Base-by-base conservation (phyloP, 768 basidiomycete genomes). In the Boletus patriciae region DNA sequence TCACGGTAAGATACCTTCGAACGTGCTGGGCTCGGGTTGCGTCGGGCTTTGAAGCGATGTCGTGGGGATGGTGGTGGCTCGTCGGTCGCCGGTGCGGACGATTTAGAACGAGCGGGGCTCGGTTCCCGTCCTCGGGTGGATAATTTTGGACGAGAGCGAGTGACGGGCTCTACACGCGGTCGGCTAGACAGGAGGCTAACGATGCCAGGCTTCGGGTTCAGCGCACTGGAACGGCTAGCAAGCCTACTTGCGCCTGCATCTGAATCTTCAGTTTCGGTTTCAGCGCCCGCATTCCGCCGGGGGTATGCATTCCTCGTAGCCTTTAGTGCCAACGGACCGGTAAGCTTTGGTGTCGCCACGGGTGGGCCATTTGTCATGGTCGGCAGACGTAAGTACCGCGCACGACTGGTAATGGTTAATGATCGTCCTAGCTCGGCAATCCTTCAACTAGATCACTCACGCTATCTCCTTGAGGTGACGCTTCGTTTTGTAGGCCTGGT, bases 391-490 rank as follows among this genome's bases (percentile, higher is more conserved):
- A 93, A 80, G 73, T 90, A 88, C 64, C 90, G 82, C 40, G 92
- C 91, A 25, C 91, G 90, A 56, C 91, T 93, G 36, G 40, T 48
- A 46, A 63, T 19, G 49, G 57, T 66, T 64, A 59, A 67, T 71
- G 65, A 69, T 65, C 62, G 61, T 66, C 54, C 45, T 18, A 47
- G 58, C 62, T 38, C 42, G 55, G 45, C 46, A 54, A 56, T 50
- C 21, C 33, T 40, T 46, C 60, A 55, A 52, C 31, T 21, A 50
- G 51, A 59, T 52, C 50, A 84, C 90, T 77, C 70, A 94, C 92
- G 88, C 89, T 46, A 92, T 85, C 50, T 92, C 90, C 69, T 90
- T 91, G 41, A 87, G 78, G 40, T 87, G 85, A 41, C 86, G 78
- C 66, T 87, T 90, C 18, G 83, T 84, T 65, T 81, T 80, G 61